Evolutionary conservation across 805 yeast species (phyloP).

Genomic region (Candida fluviatilis): DNA sequence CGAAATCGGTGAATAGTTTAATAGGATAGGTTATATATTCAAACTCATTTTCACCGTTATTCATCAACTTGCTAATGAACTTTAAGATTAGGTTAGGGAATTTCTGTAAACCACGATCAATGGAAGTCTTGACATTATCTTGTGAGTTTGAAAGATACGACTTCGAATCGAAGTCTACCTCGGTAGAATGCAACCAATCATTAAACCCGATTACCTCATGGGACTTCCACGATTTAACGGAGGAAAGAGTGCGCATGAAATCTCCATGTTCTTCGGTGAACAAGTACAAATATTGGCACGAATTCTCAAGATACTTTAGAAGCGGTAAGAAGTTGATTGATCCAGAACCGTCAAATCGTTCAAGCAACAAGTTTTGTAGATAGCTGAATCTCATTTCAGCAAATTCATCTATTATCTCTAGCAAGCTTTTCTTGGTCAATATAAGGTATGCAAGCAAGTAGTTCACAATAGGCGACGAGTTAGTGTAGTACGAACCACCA

Average conservation of each 20-base stretch:
- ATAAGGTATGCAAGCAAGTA: constrained; percentile 29
- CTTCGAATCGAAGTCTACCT: constrained; percentile 12
- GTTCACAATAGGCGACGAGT: constrained; percentile 24
- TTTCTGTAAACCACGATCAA: constrained; percentile 2
- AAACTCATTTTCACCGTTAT: not conserved
- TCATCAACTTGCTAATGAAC: constrained; percentile 6
- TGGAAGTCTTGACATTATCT: not conserved
- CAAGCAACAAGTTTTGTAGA: constrained; percentile 11
- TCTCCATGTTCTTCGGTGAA: not conserved
- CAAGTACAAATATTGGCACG: constrained; percentile 20
- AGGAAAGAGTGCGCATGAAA: constrained; percentile 1
- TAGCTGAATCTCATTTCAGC: constrained; percentile 20
- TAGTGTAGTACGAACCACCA: constrained; percentile 8
- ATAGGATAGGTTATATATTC: constrained; percentile 8
- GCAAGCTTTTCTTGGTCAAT: constrained; percentile 17
- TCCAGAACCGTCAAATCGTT: not conserved
- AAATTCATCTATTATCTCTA: constrained; percentile 18
- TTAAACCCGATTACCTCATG: constrained; percentile 26
- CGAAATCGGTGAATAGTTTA: constrained; percentile 21
- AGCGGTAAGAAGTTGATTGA: constrained; percentile 23
- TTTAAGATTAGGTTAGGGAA: constrained; percentile 6
- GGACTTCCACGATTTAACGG: constrained; percentile 22
- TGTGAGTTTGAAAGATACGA: constrained; percentile 3
- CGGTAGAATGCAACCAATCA: constrained; percentile 25
- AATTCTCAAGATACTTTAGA: constrained; percentile 31